Evolutionary conservation across 176 grass and related monocot genomes (phyloP).

Genomic region (Eragrostis nindensis): DNA sequence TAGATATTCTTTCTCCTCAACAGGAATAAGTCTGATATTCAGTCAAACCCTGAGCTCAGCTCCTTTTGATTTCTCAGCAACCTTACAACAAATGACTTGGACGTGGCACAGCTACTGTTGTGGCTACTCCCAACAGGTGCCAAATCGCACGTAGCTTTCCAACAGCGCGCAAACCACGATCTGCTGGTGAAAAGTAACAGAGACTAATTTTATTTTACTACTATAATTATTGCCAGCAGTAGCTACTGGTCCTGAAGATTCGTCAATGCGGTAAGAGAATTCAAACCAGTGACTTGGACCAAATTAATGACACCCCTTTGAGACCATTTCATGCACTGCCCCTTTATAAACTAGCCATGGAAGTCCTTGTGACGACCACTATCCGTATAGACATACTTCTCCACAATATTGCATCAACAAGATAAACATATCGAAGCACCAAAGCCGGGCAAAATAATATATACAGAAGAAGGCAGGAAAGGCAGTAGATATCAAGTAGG

Average conservation of each 20-base stretch:
- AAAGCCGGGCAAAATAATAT: not conserved
- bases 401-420: conserved; percentile 26
- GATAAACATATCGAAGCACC: not conserved
- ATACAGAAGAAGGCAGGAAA: conserved; percentile 15
- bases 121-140: conserved; percentile 2
- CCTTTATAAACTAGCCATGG: conserved; percentile 27
- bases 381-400: not conserved
- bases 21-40: not conserved
- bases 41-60: conserved; percentile 47
- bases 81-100: not conserved
- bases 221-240: not conserved
- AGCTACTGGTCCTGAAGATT: conserved; percentile 30
- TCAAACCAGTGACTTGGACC: conserved; percentile 67
- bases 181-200: not conserved
- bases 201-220: not conserved
- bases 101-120: not conserved
- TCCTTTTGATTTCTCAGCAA: conserved; percentile 26
- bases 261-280: conserved; percentile 36
- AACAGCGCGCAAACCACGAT: not conserved
- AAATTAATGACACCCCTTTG: conserved; percentile 25
- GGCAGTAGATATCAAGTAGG: not conserved
- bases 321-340: conserved; percentile 20
- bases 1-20: not conserved
- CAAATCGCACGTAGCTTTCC: conserved; percentile 5
- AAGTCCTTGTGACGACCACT: not conserved